Base-by-base conservation (phyloP, 768 basidiomycete genomes). In the Cystofilobasidium ferigula region DNA sequence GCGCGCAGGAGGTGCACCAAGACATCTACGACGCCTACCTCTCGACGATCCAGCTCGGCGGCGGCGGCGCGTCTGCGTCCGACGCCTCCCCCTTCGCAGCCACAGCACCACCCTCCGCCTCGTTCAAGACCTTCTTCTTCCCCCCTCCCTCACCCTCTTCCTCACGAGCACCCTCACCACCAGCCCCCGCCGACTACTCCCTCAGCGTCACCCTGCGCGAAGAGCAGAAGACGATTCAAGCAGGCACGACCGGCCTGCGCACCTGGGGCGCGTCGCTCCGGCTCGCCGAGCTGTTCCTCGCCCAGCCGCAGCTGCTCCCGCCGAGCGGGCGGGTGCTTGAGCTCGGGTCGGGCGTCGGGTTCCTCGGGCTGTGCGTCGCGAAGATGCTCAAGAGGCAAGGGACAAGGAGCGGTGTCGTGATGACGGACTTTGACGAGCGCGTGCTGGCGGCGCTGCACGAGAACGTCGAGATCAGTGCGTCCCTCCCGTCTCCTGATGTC, bases 41-140 rank as follows among this genome's bases (percentile, higher is more conserved):
- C 28, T 38, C 43, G 22, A 40, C 64, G 0, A 38, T 30, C 28
- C 34, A 38, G 20, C 34, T 22, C 54, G n/a, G n/a, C n/a, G n/a
- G 20, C 20, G 18, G 24, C 32, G 20, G 24, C 5, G 22, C 36
- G 20, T 4, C 14, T 20, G 20, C 16, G n/a, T 20, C n/a, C 51
- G 35, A 48, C 61, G 30, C 43, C 20, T 16, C 28, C 5, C 22
- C 30, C 0, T 51, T 35, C 8, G 24, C 18, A 18, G 16, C 12
- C 42, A 10, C 63, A 6, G 38, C 60, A 9, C 45, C 65, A 8
- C 65, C 65, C 16, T 51, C 60, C 7, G 22, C 35, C 14, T 68
- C 67, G 16, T 63, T 36, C 67, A 68, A 68, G 61, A 68, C 67
- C 9, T 68, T 68, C 30, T 68, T 59, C 62, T 68, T 51, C 47